Base-by-base conservation (phyloP, 768 basidiomycete species). In the Mycena amicta region DNA sequence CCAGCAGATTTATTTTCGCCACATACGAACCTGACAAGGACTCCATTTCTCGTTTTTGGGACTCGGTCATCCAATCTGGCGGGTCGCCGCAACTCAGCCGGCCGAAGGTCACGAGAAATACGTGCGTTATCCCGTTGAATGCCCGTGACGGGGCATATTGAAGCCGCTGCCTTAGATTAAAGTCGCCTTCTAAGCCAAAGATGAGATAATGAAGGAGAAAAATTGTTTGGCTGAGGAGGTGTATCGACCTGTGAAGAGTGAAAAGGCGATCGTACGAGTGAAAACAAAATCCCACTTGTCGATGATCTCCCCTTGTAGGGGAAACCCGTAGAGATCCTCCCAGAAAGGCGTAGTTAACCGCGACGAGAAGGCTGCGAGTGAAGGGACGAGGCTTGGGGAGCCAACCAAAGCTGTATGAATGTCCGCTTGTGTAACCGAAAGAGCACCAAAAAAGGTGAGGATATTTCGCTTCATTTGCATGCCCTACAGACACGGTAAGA, bases 71-170 rank as follows among this genome's bases (percentile, higher is more conserved):
- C 85, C 87, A 89, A 43, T 82, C 77, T 16, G 88, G 87, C 12
- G 82, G 75, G 46, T 85, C 86, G 5, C 87, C 85, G 58, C 84
- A 92, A 55, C 87, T 85, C 47, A 94, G 73, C 60, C 91, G 80
- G 37, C 92, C 89, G 54, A 94, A 82, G 0, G 86, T 83, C n/a
- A 92, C 85, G 27, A 86, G 83, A 67, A 92, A 92, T 68, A 86
- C 79, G 63, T 93, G 86, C 13, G 77, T 77, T 26, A 90, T 71
- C 29, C 85, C 86, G 63, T 82, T 85, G 67, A 88, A 87, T 27
- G 77, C 75, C 29, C 83, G 80, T 47, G 74, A 72, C 13, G 81
- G 74, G 16, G 85, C 82, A 40, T 78, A 74, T 55, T 82, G 81
- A 28, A 93, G 78, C 67, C 83, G 84, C 33, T 79, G 76, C 39